Conservation (phyloP, 176 grass and related monocot genomes). For the Ampelocalamus luodianensis region DNA sequence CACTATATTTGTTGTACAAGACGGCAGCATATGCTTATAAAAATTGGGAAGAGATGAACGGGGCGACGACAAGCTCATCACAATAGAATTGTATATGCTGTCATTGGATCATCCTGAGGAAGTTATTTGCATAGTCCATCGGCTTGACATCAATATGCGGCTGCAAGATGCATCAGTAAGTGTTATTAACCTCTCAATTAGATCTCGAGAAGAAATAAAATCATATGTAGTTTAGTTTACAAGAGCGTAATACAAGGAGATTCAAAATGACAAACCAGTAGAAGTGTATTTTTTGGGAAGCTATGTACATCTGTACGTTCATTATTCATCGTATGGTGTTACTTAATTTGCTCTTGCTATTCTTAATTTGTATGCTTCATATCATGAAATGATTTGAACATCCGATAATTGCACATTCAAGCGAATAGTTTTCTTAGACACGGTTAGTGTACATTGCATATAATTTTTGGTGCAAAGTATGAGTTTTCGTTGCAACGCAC, state of each 20-base stretch:
- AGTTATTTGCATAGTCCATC: conserved; percentile 83
- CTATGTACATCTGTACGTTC: not conserved
- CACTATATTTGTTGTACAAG: conserved; percentile 24
- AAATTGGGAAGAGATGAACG: conserved; percentile 3
- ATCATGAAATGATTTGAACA: too few species aligned
- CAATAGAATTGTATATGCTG: conserved; percentile 37
- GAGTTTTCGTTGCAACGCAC: too few species aligned
- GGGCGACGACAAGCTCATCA: conserved; percentile 7
- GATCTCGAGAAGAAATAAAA: not conserved
- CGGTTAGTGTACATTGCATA: too few species aligned
- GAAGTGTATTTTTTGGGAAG: not conserved
- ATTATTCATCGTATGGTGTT: too few species aligned
- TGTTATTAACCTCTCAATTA: not conserved
- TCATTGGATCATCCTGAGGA: conserved; percentile 72
- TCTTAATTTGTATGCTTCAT: too few species aligned
- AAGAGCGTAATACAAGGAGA: not conserved
- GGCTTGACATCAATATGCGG: conserved; percentile 81
- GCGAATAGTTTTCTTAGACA: too few species aligned
- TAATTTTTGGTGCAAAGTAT: too few species aligned
- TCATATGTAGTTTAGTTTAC: not conserved
- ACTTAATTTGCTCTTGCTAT: too few species aligned
- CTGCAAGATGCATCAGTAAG: conserved; percentile 50
- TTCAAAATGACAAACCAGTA: not conserved
- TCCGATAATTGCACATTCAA: too few species aligned
- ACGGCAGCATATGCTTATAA: not conserved